Conservation (phyloP, 768 basidiomycete genomes). For the Stropharia rugosoannulata region DNA sequence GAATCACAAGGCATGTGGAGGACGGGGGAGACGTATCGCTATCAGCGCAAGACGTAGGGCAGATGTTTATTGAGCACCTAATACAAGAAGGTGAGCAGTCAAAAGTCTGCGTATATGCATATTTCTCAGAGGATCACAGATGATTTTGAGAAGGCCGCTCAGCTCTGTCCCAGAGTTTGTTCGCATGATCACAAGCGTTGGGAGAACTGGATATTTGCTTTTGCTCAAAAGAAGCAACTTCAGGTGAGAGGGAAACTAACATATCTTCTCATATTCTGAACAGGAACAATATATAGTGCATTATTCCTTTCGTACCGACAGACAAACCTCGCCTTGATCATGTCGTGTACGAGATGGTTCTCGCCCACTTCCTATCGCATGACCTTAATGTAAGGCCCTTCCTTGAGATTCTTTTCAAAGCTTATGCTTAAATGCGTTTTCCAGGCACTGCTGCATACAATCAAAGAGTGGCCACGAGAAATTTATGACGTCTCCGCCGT, state of each 20-base stretch:
- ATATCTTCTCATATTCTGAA: neutral
- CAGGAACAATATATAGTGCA: constrained; percentile 46
- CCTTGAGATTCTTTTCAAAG: neutral
- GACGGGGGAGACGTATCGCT: constrained; percentile 36
- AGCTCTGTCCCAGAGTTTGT: constrained; percentile 82
- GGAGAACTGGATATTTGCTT: constrained; percentile 95
- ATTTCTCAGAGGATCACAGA: constrained; percentile 21
- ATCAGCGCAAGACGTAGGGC: constrained; percentile 71
- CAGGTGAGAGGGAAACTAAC: constrained; percentile 46
- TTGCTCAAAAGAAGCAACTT: constrained; percentile 77
- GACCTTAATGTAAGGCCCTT: constrained; percentile 59
- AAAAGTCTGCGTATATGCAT: neutral
- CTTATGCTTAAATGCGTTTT: neutral
- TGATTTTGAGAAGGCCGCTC: constrained; percentile 76
- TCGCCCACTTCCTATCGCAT: constrained; percentile 80
- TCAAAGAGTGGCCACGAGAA: constrained; percentile 86
- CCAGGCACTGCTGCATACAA: constrained; percentile 73
- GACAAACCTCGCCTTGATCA: constrained; percentile 76
- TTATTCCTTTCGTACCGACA: constrained; percentile 90
- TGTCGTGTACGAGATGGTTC: constrained; percentile 92
- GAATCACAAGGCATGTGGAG: constrained; percentile 11
- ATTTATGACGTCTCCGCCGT: constrained; percentile 90
- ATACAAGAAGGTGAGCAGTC: constrained; percentile 64
- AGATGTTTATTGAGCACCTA: constrained; percentile 86
- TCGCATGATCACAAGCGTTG: constrained; percentile 78